These are phyloP conservation scores for Sideroxylon spinosum DNA, from an alignment of 179 eudicot species.

Conservation along the genomic window DNA sequence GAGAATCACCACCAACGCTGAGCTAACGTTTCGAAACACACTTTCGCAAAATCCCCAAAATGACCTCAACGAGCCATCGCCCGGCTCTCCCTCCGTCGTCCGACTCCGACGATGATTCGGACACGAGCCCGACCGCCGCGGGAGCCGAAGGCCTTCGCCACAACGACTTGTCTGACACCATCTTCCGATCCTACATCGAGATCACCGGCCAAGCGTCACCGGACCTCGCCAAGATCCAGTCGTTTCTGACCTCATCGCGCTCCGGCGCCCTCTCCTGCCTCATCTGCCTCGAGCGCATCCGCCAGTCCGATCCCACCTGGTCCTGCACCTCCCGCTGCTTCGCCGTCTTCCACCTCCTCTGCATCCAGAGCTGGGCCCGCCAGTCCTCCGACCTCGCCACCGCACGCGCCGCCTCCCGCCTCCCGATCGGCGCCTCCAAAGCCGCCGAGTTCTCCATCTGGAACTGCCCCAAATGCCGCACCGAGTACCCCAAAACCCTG, in stretches of 20 bases:
- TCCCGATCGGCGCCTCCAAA: constrained; percentile 37
- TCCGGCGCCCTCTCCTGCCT: constrained; percentile 95
- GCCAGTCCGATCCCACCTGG: constrained; percentile 82
- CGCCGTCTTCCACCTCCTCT: constrained; percentile 75
- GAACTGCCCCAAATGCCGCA: constrained; percentile 89
- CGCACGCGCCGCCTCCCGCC: constrained; percentile 71
- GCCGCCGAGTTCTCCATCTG: constrained; percentile 46
- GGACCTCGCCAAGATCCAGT: constrained; percentile 83
- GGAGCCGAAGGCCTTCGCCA: constrained; percentile 41
- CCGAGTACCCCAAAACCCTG: constrained; percentile 54
- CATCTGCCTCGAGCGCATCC: constrained; percentile 90
- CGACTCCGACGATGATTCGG: constrained; percentile 50
- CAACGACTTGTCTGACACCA: constrained; percentile 62
- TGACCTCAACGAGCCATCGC: constrained; percentile 27
- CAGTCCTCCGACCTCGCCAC: constrained; percentile 55
- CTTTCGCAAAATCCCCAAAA: constrained; percentile 17
- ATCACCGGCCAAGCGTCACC: constrained; percentile 35
- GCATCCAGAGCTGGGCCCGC: constrained; percentile 94
- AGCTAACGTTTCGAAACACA: too few relatives aligned
- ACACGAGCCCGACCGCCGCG: constrained; percentile 34
- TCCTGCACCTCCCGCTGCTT: constrained; percentile 75
- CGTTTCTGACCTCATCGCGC: constrained; percentile 74
- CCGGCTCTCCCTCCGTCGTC: constrained; percentile 32
- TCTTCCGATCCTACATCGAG: constrained; percentile 75
- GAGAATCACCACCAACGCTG: too few relatives aligned